phyloP scores from a whole-genome alignment of 2,329 filamentous ascomycete genomes.

The Colletotrichum caudatum region DNA sequence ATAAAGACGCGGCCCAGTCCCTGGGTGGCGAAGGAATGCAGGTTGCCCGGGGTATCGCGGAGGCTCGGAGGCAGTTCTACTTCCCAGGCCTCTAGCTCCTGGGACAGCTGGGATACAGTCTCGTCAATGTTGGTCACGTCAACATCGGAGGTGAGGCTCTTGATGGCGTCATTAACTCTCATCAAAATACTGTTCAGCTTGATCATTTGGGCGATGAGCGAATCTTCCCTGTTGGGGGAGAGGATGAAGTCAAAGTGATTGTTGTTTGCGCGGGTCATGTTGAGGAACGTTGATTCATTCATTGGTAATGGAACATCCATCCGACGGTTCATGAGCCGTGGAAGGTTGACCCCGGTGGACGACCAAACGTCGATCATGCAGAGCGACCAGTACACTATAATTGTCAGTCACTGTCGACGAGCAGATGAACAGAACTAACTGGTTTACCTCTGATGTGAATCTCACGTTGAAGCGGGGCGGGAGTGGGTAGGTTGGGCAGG shows the following conservation, averaged over 20 bases:
- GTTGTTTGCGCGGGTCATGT: slow-evolving; percentile 42
- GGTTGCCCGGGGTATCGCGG: slow-evolving; percentile 54
- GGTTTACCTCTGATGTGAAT: slow-evolving; percentile 48
- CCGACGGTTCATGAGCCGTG: slow-evolving; percentile 42
- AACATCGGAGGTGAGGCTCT: slow-evolving; percentile 40
- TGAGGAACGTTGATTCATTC: slow-evolving; percentile 52
- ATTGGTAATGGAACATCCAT: slow-evolving; percentile 51
- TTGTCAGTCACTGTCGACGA: background rate
- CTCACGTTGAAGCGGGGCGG: slow-evolving; percentile 50
- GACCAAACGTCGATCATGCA: slow-evolving; percentile 46
- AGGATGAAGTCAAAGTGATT: slow-evolving; percentile 43
- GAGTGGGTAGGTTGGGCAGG: slow-evolving; percentile 49
- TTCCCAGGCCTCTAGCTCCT: slow-evolving; percentile 52
- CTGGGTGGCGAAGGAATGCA: slow-evolving; percentile 51
- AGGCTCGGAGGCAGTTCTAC: slow-evolving; percentile 51
- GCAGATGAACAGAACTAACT: too few species aligned
- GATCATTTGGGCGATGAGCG: slow-evolving; percentile 45
- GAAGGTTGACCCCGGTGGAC: slow-evolving; percentile 44
- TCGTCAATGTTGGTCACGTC: slow-evolving; percentile 46
- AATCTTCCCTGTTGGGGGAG: slow-evolving; percentile 42
- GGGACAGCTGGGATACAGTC: slow-evolving; percentile 49
- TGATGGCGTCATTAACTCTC: slow-evolving; percentile 53
- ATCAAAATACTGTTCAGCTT: slow-evolving; percentile 51
- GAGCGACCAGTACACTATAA: slow-evolving; percentile 44
- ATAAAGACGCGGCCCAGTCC: slow-evolving; percentile 58